Evolutionary conservation across 768 basidiomycete species (phyloP).

Genomic region (Amanita pallidorosea): DNA sequence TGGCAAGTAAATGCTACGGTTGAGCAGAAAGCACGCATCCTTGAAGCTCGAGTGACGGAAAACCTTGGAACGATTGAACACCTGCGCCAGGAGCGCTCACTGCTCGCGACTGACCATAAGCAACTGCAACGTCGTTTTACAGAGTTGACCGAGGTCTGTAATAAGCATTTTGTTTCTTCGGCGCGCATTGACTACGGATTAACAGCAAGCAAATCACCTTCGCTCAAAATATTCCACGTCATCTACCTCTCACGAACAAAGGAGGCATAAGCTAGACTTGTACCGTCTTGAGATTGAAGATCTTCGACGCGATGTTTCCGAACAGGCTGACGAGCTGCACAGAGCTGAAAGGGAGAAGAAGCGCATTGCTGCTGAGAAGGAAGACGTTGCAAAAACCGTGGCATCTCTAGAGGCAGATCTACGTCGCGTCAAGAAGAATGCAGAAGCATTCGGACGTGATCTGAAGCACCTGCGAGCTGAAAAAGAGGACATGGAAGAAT

Average conservation of each 20-base stretch:
- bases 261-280: constrained; percentile 64
- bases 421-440: constrained; percentile 62
- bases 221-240: constrained; percentile 50
- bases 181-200: neutral
- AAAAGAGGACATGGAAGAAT: constrained; percentile 51
- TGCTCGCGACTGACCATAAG: constrained; percentile 62
- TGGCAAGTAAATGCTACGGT: constrained; percentile 46
- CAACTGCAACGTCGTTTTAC: constrained; percentile 58
- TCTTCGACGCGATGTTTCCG: constrained; percentile 54
- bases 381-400: constrained; percentile 57
- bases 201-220: constrained; percentile 48
- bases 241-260: constrained; percentile 58
- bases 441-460: constrained; percentile 70
- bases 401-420: constrained; percentile 63
- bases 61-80: constrained; percentile 64
- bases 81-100: constrained; percentile 65
- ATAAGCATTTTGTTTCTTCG: neutral
- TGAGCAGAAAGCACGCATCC: constrained; percentile 63
- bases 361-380: constrained; percentile 50
- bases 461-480: constrained; percentile 55
- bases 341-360: constrained; percentile 54
- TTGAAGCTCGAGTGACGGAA: constrained; percentile 58
- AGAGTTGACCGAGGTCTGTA: constrained; percentile 55
- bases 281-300: constrained; percentile 67
- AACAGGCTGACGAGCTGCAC: constrained; percentile 52